phyloP scores from a whole-genome alignment of 106 monocot species.

The Xerophyta viscosa region DNA sequence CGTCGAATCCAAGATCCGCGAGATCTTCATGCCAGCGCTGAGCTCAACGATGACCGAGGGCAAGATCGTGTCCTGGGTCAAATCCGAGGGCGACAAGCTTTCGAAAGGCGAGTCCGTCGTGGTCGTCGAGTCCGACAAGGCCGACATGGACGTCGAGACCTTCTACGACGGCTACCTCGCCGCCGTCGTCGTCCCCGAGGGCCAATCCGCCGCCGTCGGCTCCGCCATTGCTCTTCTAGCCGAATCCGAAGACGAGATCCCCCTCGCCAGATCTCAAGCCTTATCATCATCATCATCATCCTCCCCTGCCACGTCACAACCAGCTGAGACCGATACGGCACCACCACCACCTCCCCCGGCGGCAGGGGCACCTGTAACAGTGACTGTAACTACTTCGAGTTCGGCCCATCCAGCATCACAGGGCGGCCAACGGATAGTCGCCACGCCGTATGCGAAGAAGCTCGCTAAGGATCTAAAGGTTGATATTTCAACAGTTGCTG shows the following conservation, averaged over 20 bases:
- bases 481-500: slow-evolving; percentile 38
- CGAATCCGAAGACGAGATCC: slow-evolving; percentile 54
- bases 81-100: slow-evolving; percentile 59
- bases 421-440: slow-evolving; percentile 50
- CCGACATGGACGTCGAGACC: slow-evolving; percentile 85
- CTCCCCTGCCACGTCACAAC: neutral
- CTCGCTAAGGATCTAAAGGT: slow-evolving; percentile 81
- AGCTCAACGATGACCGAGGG: slow-evolving; percentile 74
- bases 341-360: slow-evolving; percentile 7
- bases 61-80: slow-evolving; percentile 64
- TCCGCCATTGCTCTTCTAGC: slow-evolving; percentile 73
- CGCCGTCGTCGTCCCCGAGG: slow-evolving; percentile 47
- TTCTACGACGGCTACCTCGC: slow-evolving; percentile 75
- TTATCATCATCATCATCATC: slow-evolving; percentile 1
- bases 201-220: slow-evolving; percentile 48
- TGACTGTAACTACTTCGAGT: slow-evolving; percentile 4
- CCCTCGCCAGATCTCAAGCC: slow-evolving; percentile 31
- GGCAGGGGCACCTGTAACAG: neutral
- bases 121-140: slow-evolving; percentile 82
- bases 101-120: slow-evolving; percentile 64
- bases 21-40: slow-evolving; percentile 82
- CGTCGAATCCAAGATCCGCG: slow-evolving; percentile 59
- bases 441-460: slow-evolving; percentile 91
- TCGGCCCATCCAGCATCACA: slow-evolving; percentile 41
- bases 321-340: slow-evolving; percentile 10